A percentile compares a stretch with the other conserved stretches of the same genome.
Conservation (phyloP, 2,329 filamentous ascomycete genomes). For the Apiospora rasikravindrae region DNA sequence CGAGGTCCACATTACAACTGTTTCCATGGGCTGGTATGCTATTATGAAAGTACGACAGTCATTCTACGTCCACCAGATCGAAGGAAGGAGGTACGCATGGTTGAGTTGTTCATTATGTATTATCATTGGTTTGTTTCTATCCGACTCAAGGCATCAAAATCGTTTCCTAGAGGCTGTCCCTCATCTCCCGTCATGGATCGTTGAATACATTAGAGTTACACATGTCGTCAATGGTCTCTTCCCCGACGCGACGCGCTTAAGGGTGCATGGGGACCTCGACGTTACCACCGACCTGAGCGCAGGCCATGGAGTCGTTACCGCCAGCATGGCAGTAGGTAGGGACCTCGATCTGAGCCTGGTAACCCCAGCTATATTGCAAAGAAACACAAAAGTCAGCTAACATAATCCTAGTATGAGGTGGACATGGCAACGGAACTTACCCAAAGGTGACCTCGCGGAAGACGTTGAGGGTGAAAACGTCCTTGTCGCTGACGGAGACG, state of each 20-base stretch:
- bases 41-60: too few relatives aligned
- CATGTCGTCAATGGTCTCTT: neutral
- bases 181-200: neutral
- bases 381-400: neutral
- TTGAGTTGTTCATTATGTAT: neutral
- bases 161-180: constrained; percentile 54
- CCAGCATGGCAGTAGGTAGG: constrained; percentile 6
- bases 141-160: constrained; percentile 25
- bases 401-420: neutral
- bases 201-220: constrained; percentile 1
- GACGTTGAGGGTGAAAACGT: neutral
- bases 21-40: neutral
- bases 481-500: neutral
- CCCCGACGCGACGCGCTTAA: neutral
- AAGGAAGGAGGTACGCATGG: neutral
- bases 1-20: neutral
- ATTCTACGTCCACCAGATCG: neutral
- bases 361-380: neutral
- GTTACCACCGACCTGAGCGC: neutral
- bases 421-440: neutral
- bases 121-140: neutral
- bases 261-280: neutral
- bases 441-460: neutral
- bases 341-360: constrained; percentile 1
- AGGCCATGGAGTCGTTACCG: neutral